These are phyloP conservation scores for Ustilaginoidea virens DNA, from an alignment of 2,329 filamentous ascomycete species.

Conservation along the genomic window DNA sequence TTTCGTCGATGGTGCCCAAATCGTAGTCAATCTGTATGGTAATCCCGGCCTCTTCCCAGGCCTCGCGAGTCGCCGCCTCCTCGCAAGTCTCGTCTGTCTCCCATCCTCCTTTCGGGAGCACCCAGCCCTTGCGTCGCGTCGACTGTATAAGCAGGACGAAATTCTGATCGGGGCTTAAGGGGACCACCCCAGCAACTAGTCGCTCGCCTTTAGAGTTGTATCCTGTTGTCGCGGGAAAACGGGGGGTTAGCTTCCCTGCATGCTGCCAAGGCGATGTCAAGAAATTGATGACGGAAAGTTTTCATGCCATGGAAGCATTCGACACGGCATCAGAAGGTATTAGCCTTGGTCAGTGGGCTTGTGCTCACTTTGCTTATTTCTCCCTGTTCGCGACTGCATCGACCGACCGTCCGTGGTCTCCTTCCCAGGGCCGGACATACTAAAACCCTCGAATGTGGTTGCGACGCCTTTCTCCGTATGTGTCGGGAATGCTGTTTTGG, in stretches of 20 bases:
- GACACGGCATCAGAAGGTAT: too few species aligned
- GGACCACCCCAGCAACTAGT: constrained; percentile 87
- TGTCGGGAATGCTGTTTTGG: constrained; percentile 2
- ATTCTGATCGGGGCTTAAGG: constrained; percentile 70
- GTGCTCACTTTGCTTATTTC: constrained; percentile 67
- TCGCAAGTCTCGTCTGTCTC: constrained; percentile 83
- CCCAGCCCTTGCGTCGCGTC: constrained; percentile 81
- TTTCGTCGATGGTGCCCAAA: constrained; percentile 75
- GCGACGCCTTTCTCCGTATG: constrained; percentile 1
- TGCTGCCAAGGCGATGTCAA: not conserved
- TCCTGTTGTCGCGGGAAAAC: constrained; percentile 37
- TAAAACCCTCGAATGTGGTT: constrained; percentile 7
- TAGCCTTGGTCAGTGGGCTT: too few species aligned
- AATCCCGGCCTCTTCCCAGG: constrained; percentile 97
- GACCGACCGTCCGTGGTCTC: constrained; percentile 28
- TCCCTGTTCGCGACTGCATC: constrained; percentile 61
- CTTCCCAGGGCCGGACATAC: constrained; percentile 21
- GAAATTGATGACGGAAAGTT: too few species aligned
- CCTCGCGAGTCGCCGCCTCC: constrained; percentile 75
- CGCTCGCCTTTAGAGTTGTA: constrained; percentile 88
- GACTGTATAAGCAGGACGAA: constrained; percentile 91
- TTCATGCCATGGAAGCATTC: too few species aligned
- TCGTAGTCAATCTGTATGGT: constrained; percentile 71
- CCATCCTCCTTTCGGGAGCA: constrained; percentile 95
- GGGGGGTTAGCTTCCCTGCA: constrained; percentile 8